A percentile compares a stretch with the other conserved stretches of the same genome.
These are phyloP conservation scores for Dalbergia oliveri DNA, from an alignment of 306 rosid species.

Conservation along the genomic window DNA sequence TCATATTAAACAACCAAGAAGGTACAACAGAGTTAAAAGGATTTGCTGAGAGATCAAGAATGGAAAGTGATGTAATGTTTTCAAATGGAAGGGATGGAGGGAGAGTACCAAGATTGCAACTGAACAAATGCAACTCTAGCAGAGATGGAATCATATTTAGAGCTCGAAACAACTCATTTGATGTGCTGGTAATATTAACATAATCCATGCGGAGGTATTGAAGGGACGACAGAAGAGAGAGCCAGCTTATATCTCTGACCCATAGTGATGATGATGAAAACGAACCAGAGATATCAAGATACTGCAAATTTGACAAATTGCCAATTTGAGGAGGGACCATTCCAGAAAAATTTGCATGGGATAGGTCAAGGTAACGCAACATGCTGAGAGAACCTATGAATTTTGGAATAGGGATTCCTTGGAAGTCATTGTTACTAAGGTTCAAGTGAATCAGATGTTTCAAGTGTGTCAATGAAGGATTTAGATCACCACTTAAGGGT, in stretches of 20 bases:
- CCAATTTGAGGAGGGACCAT: conserved; percentile 24
- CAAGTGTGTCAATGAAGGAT: conserved; percentile 35
- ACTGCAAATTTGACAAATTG: conserved; percentile 30
- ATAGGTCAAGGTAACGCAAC: conserved; percentile 35
- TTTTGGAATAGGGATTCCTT: conserved; percentile 27
- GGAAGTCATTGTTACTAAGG: conserved; percentile 2
- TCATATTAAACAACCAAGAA: conserved; percentile 22
- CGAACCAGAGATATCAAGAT: conserved; percentile 8
- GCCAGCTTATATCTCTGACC: conserved; percentile 24
- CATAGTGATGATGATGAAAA: not conserved
- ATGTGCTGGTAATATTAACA: conserved; percentile 3
- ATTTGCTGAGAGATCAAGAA: conserved; percentile 35
- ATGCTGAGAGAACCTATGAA: conserved; percentile 13
- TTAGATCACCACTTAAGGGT: conserved; percentile 21
- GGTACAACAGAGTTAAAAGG: conserved; percentile 19
- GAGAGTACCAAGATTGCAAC: conserved; percentile 15
- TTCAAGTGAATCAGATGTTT: conserved; percentile 6
- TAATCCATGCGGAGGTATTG: conserved; percentile 21
- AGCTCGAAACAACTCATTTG: conserved; percentile 19
- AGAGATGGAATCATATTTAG: conserved; percentile 28
- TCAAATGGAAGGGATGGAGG: conserved; percentile 16
- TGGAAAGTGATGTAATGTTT: conserved; percentile 35
- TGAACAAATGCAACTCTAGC: conserved; percentile 13
- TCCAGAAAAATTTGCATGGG: conserved; percentile 15
- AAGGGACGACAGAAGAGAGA: not conserved